These are phyloP conservation scores for Grosmannia clavigera DNA, from an alignment of 2,329 filamentous ascomycete genomes.

Conservation along the genomic window DNA sequence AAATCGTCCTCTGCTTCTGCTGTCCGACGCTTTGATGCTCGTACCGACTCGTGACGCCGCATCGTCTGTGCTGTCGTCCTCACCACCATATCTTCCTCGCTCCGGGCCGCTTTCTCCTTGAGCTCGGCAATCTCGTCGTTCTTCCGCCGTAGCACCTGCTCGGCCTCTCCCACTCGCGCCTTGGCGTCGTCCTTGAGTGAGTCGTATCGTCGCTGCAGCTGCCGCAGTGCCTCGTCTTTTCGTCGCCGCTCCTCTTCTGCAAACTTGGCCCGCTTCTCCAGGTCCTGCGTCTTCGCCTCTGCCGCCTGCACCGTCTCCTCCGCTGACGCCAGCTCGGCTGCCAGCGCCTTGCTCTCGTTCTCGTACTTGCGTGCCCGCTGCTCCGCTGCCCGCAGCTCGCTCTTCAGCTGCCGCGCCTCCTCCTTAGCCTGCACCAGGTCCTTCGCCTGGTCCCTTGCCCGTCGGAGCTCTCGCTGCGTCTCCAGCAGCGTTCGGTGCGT, in stretches of 20 bases:
- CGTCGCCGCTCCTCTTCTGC: conserved; percentile 19
- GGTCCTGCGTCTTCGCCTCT: conserved; percentile 16
- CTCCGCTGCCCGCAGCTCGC: conserved; percentile 35
- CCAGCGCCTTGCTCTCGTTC: conserved; percentile 22
- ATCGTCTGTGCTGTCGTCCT: neutral
- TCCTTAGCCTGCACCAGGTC: conserved; percentile 38
- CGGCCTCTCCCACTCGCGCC: conserved; percentile 39
- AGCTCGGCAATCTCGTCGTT: conserved; percentile 44
- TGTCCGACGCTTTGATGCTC: neutral
- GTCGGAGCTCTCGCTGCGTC: conserved; percentile 39
- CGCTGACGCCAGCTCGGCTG: conserved; percentile 18
- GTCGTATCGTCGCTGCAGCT: conserved; percentile 35
- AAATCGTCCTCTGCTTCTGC: neutral
- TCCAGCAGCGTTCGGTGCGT: conserved; percentile 40
- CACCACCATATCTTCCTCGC: neutral
- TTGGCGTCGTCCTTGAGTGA: conserved; percentile 40
- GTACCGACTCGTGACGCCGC: conserved; percentile 1
- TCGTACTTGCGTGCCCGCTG: conserved; percentile 26
- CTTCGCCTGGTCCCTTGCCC: conserved; percentile 39
- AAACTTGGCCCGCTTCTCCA: conserved; percentile 18
- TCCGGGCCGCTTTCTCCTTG: conserved; percentile 23
- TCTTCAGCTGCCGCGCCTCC: conserved; percentile 40
- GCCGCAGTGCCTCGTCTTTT: conserved; percentile 39
- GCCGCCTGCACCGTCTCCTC: conserved; percentile 16
- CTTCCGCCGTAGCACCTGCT: conserved; percentile 41